Percentiles rank a stretch among this genome's conserved stretches.
These are phyloP conservation scores for Epichloe sibirici DNA, from an alignment of 2,329 filamentous ascomycete genomes.

Conservation along the genomic window DNA sequence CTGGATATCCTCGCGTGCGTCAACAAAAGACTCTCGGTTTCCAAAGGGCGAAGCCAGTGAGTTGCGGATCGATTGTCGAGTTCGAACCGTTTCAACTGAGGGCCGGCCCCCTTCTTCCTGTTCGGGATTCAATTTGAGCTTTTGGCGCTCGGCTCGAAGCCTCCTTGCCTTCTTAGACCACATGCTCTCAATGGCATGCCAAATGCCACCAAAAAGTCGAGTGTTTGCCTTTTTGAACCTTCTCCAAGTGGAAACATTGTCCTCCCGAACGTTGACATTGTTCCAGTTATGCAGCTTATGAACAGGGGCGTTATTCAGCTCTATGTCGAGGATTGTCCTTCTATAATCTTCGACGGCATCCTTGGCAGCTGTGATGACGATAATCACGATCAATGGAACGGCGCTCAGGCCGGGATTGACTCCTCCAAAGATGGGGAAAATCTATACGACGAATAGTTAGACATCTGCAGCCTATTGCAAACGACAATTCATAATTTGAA, in stretches of 20 bases:
- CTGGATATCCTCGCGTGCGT: constrained; percentile 62
- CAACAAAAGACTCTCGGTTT: constrained; percentile 39
- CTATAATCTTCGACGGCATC: constrained; percentile 94
- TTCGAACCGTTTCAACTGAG: constrained; percentile 36
- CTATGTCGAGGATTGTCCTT: constrained; percentile 78
- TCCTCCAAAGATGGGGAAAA: constrained; percentile 92
- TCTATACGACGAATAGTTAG: constrained; percentile 38
- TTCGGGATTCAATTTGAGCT: constrained; percentile 9
- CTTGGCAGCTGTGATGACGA: constrained; percentile 79
- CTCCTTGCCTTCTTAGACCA: constrained; percentile 40
- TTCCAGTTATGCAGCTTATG: constrained; percentile 80
- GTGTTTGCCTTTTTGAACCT: constrained; percentile 81
- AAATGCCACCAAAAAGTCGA: constrained; percentile 42
- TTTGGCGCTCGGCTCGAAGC: constrained; percentile 37
- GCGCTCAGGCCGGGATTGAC: constrained; percentile 81
- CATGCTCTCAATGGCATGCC: constrained; percentile 31
- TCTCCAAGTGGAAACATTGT: constrained; percentile 77
- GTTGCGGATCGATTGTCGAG: constrained; percentile 22
- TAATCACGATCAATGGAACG: constrained; percentile 85
- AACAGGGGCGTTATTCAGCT: constrained; percentile 91
- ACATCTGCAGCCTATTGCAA: background rate
- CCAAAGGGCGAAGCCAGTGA: constrained; percentile 38
- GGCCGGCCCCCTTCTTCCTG: constrained; percentile 42
- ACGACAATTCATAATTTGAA: background rate
- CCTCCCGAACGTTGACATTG: constrained; percentile 86